Evolutionary conservation across 306 rosid species (phyloP).

Genomic region (Gastrolobium bilobum): DNA sequence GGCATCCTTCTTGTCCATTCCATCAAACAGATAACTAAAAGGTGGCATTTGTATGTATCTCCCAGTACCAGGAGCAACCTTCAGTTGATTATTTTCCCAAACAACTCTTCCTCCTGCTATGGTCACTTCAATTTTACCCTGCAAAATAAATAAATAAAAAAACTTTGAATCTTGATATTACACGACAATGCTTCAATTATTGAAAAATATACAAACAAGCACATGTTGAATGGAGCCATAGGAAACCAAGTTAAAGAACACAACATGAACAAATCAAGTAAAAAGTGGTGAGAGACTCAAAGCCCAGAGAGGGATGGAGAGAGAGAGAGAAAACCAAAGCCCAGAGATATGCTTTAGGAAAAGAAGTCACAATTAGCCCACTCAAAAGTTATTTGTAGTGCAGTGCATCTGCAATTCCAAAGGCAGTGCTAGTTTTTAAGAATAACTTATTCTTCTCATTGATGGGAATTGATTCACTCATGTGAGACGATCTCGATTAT

Average conservation of each 20-base stretch:
- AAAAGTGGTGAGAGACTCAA: neutral
- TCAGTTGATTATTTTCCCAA: slow-evolving; percentile 87
- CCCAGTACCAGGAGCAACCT: slow-evolving; percentile 80
- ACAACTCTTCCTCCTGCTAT: slow-evolving; percentile 91
- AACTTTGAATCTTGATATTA: slow-evolving; percentile 22
- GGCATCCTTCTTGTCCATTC: slow-evolving; percentile 74
- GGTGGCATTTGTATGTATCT: slow-evolving; percentile 81
- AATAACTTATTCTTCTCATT: slow-evolving; percentile 7
- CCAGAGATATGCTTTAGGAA: neutral
- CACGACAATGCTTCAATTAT: slow-evolving; percentile 14
- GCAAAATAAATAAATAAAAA: slow-evolving; percentile 22
- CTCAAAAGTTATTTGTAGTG: too few relatives aligned
- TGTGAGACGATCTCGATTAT: too few relatives aligned
- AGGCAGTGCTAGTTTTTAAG: neutral
- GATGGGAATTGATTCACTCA: neutral
- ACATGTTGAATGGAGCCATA: neutral
- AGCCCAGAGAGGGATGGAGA: neutral
- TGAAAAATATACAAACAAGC: neutral
- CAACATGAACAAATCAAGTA: slow-evolving; percentile 22
- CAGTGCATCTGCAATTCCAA: too few relatives aligned
- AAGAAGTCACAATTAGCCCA: neutral
- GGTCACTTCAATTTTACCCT: slow-evolving; percentile 97
- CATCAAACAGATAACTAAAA: slow-evolving; percentile 70
- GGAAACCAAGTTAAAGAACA: slow-evolving; percentile 4
- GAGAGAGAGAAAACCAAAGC: neutral